phyloP scores from a whole-genome alignment of 768 basidiomycete species.

The Mycena sanguinolenta region DNA sequence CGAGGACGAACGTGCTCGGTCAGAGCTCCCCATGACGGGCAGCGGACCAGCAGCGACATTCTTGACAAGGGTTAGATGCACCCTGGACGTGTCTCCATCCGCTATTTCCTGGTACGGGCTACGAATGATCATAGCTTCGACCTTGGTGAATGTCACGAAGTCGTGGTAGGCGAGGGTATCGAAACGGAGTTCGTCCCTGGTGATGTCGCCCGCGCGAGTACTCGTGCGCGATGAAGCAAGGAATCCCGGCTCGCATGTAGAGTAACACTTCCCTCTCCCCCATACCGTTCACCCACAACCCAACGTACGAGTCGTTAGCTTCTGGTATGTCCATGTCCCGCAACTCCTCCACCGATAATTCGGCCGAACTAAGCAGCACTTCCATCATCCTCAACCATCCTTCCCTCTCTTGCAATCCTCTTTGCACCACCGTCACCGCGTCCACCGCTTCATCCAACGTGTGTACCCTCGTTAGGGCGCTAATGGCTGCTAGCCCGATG shows the following conservation, averaged over 20 bases:
- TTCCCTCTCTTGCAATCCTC: conserved; percentile 5
- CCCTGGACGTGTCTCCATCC: too few relatives aligned
- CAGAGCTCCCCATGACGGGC: too few relatives aligned
- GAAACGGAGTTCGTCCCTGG: not conserved
- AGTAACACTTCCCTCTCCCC: not conserved
- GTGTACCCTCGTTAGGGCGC: too few relatives aligned
- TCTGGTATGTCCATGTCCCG: not conserved
- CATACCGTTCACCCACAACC: not conserved
- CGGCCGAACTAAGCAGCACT: not conserved
- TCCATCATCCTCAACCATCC: not conserved
- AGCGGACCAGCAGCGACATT: too few relatives aligned
- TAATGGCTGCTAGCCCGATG: too few relatives aligned
- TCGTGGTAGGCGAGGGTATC: not conserved
- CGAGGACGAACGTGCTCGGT: too few relatives aligned
- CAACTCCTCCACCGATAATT: not conserved
- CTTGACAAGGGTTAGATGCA: too few relatives aligned
- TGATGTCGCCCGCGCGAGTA: not conserved
- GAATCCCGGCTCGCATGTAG: not conserved
- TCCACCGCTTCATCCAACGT: conserved; percentile 11
- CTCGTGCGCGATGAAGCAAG: conserved; percentile 16
- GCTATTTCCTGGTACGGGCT: not conserved
- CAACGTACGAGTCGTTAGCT: not conserved
- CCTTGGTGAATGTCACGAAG: not conserved
- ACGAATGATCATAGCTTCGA: too few relatives aligned
- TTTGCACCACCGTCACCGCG: not conserved